phyloP scores from a whole-genome alignment of 176 grass and related monocot genomes.

The Oryza officinalis region DNA sequence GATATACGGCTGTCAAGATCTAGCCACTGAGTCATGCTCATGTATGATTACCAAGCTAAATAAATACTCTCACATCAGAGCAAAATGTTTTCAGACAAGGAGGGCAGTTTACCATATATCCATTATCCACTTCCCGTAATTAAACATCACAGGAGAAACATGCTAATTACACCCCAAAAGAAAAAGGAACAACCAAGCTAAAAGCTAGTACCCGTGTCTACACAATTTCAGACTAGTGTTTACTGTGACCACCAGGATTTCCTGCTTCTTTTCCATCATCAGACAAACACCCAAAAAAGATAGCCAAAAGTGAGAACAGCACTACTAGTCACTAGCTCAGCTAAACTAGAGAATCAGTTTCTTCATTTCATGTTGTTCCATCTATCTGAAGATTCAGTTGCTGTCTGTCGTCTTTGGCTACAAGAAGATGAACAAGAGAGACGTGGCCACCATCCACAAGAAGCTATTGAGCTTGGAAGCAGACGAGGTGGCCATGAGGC shows the following conservation, averaged over 20 bases:
- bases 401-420: slow-evolving; percentile 6
- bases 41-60: background rate
- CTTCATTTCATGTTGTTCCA: background rate
- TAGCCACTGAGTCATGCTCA: background rate
- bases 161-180: slow-evolving; percentile 33
- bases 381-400: background rate
- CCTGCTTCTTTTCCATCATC: background rate
- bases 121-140: slow-evolving; percentile 22
- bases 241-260: background rate
- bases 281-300: slow-evolving; percentile 11
- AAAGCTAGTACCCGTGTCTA: slow-evolving; percentile 11
- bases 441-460: slow-evolving; percentile 8
- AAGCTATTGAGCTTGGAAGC: slow-evolving; percentile 2
- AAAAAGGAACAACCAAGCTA: background rate
- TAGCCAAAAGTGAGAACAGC: background rate
- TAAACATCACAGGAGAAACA: background rate
- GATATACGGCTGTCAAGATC: background rate
- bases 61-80: background rate
- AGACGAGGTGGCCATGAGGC: slow-evolving; percentile 37
- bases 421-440: slow-evolving; percentile 37
- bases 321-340: background rate
- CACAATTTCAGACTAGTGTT: slow-evolving; percentile 4
- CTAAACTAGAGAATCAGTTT: slow-evolving; percentile 26
- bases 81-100: background rate
- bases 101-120: slow-evolving; percentile 24